These are phyloP conservation scores for Alternaria angustiovoidea DNA, from an alignment of 2,329 filamentous ascomycete species.

Conservation along the genomic window DNA sequence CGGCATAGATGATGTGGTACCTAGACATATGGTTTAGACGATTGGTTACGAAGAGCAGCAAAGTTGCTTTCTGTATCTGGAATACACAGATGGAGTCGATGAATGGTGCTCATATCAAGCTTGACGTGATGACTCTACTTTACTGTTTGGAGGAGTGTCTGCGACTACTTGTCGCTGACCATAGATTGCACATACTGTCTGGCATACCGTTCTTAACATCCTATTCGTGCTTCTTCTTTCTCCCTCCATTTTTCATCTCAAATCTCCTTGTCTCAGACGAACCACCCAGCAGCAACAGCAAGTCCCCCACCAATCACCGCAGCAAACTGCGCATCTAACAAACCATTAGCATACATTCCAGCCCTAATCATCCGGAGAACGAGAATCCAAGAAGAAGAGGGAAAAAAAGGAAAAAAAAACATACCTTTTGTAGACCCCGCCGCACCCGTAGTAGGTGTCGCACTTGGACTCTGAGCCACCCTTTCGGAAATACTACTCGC, in stretches of 20 bases:
- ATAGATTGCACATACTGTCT: neutral
- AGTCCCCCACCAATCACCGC: neutral
- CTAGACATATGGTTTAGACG: constrained; percentile 10
- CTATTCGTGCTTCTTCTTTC: fast-evolving
- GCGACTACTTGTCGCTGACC: neutral
- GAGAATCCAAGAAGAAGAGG: too few relatives aligned
- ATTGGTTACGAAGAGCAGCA: neutral
- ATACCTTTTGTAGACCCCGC: neutral
- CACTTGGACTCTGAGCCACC: neutral
- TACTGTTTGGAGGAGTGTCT: neutral
- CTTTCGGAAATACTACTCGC: neutral
- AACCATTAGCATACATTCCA: neutral
- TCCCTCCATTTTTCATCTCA: neutral
- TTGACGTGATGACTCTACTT: neutral
- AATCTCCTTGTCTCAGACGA: neutral
- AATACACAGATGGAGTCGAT: neutral
- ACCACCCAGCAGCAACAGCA: neutral
- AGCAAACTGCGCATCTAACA: neutral
- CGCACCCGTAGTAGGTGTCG: neutral
- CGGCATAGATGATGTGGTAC: constrained; percentile 8
- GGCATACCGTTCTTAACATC: neutral
- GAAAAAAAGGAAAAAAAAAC: too few relatives aligned
- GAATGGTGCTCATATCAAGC: neutral
- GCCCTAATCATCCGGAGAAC: too few relatives aligned
- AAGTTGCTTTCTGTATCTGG: neutral